Conservation (phyloP, 1,284 basidiomycete species). For the Ceratobasidium sp. region DNA sequence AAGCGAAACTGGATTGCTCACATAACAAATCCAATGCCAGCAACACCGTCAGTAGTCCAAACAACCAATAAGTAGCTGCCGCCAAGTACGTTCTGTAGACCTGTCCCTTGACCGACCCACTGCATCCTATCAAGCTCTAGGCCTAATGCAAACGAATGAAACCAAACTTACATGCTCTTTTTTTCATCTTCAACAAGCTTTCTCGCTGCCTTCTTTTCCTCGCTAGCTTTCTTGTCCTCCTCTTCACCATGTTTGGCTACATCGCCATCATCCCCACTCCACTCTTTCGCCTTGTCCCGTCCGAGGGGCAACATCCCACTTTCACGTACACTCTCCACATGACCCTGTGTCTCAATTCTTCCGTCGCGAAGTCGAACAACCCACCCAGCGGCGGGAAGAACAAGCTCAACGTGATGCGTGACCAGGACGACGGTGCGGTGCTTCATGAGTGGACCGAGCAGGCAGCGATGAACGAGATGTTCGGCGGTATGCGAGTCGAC, state of each 20-base stretch:
- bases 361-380: constrained; percentile 34
- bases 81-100: constrained; percentile 39
- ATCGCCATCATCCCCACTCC: not conserved
- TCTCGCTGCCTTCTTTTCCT: not conserved
- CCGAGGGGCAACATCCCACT: not conserved
- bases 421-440: constrained; percentile 77
- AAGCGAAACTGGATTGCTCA: not conserved
- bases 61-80: constrained; percentile 40
- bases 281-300: not conserved
- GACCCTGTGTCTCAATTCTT: constrained; percentile 23
- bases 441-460: constrained; percentile 70
- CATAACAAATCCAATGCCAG: not conserved
- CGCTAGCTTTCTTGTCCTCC: not conserved
- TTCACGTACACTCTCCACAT: constrained; percentile 11
- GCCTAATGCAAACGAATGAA: not conserved
- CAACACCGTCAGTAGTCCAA: not conserved
- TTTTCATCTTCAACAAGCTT: constrained; percentile 42
- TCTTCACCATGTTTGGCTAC: not conserved
- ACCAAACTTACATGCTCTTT: constrained; percentile 31
- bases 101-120: constrained; percentile 1
- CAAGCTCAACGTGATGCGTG: constrained; percentile 79
- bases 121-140: not conserved
- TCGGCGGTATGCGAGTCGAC: constrained; percentile 76
- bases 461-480: constrained; percentile 69
- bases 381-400: constrained; percentile 69